Evolutionary conservation across 805 yeast species (phyloP).

Genomic region (Teunomyces cretensis): DNA sequence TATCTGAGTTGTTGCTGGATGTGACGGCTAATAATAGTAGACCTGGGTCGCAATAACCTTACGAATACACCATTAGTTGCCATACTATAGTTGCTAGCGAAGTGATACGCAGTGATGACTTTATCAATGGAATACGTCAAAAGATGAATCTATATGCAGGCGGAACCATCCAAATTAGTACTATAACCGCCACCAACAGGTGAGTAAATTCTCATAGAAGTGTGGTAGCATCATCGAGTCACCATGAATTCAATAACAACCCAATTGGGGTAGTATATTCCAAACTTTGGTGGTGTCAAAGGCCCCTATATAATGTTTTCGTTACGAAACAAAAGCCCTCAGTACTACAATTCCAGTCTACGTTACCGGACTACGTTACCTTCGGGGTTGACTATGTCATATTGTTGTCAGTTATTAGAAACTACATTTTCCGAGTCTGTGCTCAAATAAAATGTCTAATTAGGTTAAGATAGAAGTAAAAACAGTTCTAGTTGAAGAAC

Average conservation of each 20-base stretch:
- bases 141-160: not conserved
- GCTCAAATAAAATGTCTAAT: conserved; percentile 4
- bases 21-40: not conserved
- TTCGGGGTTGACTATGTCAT: too few species aligned
- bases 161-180: too few species aligned
- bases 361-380: too few species aligned
- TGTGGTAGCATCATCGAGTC: too few species aligned
- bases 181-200: too few species aligned
- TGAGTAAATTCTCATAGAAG: too few species aligned
- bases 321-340: too few species aligned
- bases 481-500: conserved; percentile 67
- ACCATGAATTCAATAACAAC: too few species aligned
- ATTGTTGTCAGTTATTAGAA: not conserved
- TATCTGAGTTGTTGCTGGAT: not conserved
- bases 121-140: not conserved
- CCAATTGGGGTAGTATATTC: too few species aligned
- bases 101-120: not conserved
- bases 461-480: not conserved
- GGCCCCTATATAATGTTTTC: too few species aligned
- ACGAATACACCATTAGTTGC: not conserved
- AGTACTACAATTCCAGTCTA: too few species aligned
- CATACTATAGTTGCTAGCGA: not conserved
- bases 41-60: not conserved
- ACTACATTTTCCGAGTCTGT: not conserved
- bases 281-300: too few species aligned